These are phyloP conservation scores for Triticum urartu DNA, from an alignment of 176 grass and related monocot species.

Conservation along the genomic window DNA sequence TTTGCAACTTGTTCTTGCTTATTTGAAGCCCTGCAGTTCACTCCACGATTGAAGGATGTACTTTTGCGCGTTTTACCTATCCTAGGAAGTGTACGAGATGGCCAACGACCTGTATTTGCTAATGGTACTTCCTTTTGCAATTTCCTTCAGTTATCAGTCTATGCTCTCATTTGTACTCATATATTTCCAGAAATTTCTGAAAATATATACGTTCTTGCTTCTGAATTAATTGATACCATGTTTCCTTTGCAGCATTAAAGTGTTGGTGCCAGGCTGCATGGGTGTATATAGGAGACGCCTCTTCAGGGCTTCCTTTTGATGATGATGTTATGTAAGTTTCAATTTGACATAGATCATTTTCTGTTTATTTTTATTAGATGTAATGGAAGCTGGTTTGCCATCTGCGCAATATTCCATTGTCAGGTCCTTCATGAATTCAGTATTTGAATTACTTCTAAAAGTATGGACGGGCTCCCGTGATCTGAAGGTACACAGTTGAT, in stretches of 20 bases:
- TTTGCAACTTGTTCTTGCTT: constrained; percentile 43
- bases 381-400: constrained; percentile 30
- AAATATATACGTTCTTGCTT: constrained; percentile 19
- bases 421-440: constrained; percentile 99
- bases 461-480: constrained; percentile 87
- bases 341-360: background rate
- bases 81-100: constrained; percentile 85
- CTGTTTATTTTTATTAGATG: background rate
- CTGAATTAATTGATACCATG: constrained; percentile 3
- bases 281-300: constrained; percentile 69
- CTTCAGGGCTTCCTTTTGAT: constrained; percentile 75
- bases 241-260: constrained; percentile 74
- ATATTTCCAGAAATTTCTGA: constrained; percentile 16
- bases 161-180: background rate
- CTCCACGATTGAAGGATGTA: constrained; percentile 84
- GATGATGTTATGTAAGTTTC: constrained; percentile 90
- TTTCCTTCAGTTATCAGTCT: constrained; percentile 25
- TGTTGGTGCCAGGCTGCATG: constrained; percentile 98
- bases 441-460: constrained; percentile 92
- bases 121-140: constrained; percentile 69
- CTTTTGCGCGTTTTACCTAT: constrained; percentile 95
- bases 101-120: constrained; percentile 84
- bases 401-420: constrained; percentile 23
- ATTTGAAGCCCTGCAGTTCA: constrained; percentile 94
- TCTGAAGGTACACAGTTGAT: constrained; percentile 56